Evolutionary conservation across 306 rosid species (phyloP).

Genomic region (Calophaca sinica): DNA sequence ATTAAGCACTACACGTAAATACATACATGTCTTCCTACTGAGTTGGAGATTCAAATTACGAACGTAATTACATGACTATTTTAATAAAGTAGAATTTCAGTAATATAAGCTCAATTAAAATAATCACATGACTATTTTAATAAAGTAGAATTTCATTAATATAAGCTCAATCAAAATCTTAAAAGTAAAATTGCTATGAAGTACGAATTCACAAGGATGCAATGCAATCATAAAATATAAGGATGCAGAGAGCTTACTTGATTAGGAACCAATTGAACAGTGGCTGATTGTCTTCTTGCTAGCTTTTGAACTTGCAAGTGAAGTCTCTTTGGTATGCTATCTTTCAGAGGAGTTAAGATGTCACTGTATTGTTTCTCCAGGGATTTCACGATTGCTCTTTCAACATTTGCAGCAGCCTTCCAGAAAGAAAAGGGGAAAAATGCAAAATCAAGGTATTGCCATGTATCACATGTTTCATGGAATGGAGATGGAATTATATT

Average conservation of each 20-base stretch:
- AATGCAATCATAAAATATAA: conserved; percentile 4
- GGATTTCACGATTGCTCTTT: conserved; percentile 91
- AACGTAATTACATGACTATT: too few species aligned
- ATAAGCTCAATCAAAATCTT: too few species aligned
- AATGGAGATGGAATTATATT: not conserved
- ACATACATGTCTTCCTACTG: too few species aligned
- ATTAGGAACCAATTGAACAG: conserved; percentile 73
- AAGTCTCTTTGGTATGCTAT: conserved; percentile 89
- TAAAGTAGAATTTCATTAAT: too few species aligned
- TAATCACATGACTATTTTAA: too few species aligned
- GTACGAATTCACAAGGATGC: not conserved
- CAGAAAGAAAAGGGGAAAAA: conserved; percentile 14
- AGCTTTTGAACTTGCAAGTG: conserved; percentile 97
- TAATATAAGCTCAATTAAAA: too few species aligned
- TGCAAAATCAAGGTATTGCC: conserved; percentile 31
- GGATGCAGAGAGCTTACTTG: conserved; percentile 61
- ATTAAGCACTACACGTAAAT: too few species aligned
- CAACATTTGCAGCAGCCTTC: conserved; percentile 85
- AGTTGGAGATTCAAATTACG: too few species aligned
- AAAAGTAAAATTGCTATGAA: not conserved
- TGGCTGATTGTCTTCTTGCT: conserved; percentile 90
- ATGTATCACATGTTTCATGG: not conserved
- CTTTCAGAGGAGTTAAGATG: conserved; percentile 90
- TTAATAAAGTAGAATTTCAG: too few species aligned
- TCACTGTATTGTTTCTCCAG: conserved; percentile 91